These are phyloP conservation scores for Lactarius quietus DNA, from an alignment of 768 basidiomycete species.

Conservation along the genomic window DNA sequence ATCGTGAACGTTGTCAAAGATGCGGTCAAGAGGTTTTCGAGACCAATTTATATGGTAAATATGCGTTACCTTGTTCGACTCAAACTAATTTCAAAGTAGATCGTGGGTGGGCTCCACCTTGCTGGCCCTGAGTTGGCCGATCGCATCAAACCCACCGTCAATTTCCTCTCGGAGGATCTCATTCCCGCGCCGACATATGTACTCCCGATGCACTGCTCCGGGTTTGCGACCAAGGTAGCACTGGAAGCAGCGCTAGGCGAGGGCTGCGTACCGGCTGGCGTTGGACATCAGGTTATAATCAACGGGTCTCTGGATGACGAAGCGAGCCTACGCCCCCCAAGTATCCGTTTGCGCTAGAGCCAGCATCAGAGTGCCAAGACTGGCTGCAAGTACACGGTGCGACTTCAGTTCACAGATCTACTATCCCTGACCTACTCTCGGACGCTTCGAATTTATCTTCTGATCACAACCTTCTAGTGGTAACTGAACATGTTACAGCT, in stretches of 20 bases:
- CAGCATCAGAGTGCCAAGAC: neutral
- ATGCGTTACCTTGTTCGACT: neutral
- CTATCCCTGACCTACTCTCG: no score
- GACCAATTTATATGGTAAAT: constrained; percentile 74
- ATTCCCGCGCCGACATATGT: constrained; percentile 64
- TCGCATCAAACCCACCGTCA: constrained; percentile 65
- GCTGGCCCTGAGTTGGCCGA: constrained; percentile 60
- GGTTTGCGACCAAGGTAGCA: constrained; percentile 71
- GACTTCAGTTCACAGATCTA: no score
- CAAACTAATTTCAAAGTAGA: constrained; percentile 36
- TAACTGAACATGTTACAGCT: no score
- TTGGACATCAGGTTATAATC: constrained; percentile 63
- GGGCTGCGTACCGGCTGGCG: constrained; percentile 73
- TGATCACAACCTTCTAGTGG: no score
- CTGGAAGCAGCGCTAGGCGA: constrained; percentile 67
- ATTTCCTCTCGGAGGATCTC: constrained; percentile 61
- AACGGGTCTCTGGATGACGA: constrained; percentile 46
- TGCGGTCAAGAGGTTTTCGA: constrained; percentile 54
- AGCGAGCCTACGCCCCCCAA: constrained; percentile 6
- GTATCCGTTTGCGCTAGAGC: constrained; percentile 8
- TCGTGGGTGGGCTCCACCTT: constrained; percentile 83
- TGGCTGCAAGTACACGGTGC: neutral
- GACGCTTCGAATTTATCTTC: no score
- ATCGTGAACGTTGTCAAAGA: constrained; percentile 81
- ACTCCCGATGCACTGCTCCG: constrained; percentile 83